phyloP scores from a whole-genome alignment of 225 moss, liverwort and hornwort species.

The Climacium dendroides region DNA sequence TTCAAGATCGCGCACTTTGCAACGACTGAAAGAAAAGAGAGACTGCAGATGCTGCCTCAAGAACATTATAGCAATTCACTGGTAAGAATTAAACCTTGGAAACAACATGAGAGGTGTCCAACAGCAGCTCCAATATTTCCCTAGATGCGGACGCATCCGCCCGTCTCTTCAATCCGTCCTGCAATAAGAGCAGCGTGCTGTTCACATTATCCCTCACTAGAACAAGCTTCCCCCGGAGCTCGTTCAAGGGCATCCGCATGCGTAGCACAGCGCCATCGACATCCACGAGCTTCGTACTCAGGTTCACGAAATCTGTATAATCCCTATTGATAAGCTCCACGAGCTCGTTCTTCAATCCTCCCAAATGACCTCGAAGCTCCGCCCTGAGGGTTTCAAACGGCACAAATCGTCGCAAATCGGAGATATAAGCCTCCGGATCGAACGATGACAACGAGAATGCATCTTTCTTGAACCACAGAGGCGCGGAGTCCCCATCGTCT shows the following conservation, averaged over 20 bases:
- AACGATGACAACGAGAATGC: slow-evolving; percentile 55
- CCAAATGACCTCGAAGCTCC: slow-evolving; percentile 74
- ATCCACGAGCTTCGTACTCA: slow-evolving; percentile 85
- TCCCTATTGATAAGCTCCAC: slow-evolving; percentile 92
- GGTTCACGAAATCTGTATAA: slow-evolving; percentile 80
- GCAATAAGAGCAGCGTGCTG: slow-evolving; percentile 58
- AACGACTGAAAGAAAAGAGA: neutral
- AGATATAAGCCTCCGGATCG: slow-evolving; percentile 78
- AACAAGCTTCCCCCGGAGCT: slow-evolving; percentile 60
- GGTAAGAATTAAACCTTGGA: slow-evolving; percentile 57
- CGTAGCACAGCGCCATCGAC: slow-evolving; percentile 91
- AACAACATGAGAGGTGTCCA: slow-evolving; percentile 89
- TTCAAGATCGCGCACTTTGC: neutral
- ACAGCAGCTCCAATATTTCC: slow-evolving; percentile 70
- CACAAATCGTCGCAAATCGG: slow-evolving; percentile 73
- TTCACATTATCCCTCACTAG: slow-evolving; percentile 56
- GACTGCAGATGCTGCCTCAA: neutral
- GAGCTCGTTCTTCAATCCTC: slow-evolving; percentile 78
- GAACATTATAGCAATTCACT: neutral
- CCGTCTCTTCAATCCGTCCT: slow-evolving; percentile 77
- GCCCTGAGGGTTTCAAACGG: slow-evolving; percentile 75
- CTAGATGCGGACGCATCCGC: slow-evolving; percentile 75
- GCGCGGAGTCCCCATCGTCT: slow-evolving; percentile 63
- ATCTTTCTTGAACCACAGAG: slow-evolving; percentile 91
- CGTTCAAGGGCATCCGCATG: slow-evolving; percentile 88